Evolutionary conservation across 73 alveolate species (phyloP), one percentile per base, ranked within the genome.

Genomic region (Paramecium sexaurelia): DNA sequence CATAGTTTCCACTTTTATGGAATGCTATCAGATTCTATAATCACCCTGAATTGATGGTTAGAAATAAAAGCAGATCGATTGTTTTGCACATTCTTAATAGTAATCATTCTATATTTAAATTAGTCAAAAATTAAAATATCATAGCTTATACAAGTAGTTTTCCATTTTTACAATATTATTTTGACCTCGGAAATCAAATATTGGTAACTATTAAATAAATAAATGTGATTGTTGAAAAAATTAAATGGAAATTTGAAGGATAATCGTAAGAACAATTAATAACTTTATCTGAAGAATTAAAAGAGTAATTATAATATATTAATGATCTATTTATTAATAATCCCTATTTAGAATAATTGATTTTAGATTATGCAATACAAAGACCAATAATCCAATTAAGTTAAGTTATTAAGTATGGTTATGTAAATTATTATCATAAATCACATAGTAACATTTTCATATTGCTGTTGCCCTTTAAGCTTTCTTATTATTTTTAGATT

Each of bases 1-100:
- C 90, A 19, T 78, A 78, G 55, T 78, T 78, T 41, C 90, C 90
- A 7, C 73, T 78, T 41, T 40, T 78, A 78, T 78, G 68, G 71
- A 78, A 78, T 78, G 73, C 90, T 24, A 78, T 61, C 26, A 24
- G 83, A 32, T 61, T 61, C 43, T 61, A 29, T 32, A 61, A 61
- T 61, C 83, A 61, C 26, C 83, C 83, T 61, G 83, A 61, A 61
- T 32, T 61, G 39, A 61, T 61, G 83, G 83, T 61, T 8, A 61
- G 83, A 61, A 29, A 61, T 61, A 61, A 61, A 61, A 61, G 83
- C 26, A 61, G 83, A 61, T 61, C 83, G 26, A 61, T 61, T 10
- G 83, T 61, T 61, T 27, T 61, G 10, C 83, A 61, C 26, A 61
- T 61, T 32, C 43, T 61, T 26, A 61, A 61, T 32, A 61, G 83